phyloP scores from a whole-genome alignment of 352 stramenopile genomes.

The Phytophthora agathidicida region DNA sequence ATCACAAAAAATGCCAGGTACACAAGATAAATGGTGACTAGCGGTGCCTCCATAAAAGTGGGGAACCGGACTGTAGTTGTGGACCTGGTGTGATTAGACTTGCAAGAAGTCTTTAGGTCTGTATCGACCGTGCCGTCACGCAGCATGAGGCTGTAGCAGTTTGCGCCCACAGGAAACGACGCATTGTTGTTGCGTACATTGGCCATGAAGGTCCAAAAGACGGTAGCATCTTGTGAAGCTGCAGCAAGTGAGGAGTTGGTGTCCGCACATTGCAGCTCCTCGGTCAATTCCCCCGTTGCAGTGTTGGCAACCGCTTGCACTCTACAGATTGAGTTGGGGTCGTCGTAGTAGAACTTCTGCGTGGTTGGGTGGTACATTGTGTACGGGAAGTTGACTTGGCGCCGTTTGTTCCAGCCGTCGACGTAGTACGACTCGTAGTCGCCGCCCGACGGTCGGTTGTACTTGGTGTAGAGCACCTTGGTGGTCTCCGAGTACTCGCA shows the following conservation, averaged over 20 bases:
- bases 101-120: neutral
- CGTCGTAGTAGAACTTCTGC: slow-evolving; percentile 38
- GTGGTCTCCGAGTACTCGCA: slow-evolving; percentile 36
- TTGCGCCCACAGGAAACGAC: slow-evolving; percentile 47
- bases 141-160: slow-evolving; percentile 41
- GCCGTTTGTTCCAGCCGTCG: slow-evolving; percentile 37
- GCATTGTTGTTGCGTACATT: slow-evolving; percentile 62
- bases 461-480: slow-evolving; percentile 36
- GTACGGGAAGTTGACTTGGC: slow-evolving; percentile 49
- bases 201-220: slow-evolving; percentile 48
- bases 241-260: slow-evolving; percentile 36
- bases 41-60: slow-evolving; percentile 5
- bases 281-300: slow-evolving; percentile 22
- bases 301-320: slow-evolving; percentile 30
- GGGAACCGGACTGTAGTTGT: neutral
- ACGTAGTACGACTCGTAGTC: slow-evolving; percentile 43
- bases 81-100: neutral
- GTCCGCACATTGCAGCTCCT: slow-evolving; percentile 41
- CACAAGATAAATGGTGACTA: slow-evolving; percentile 7
- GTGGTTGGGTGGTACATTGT: slow-evolving; percentile 37
- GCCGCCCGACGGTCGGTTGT: slow-evolving; percentile 27
- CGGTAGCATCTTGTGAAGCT: slow-evolving; percentile 33
- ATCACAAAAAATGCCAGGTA: slow-evolving; percentile 4
- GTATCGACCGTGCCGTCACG: neutral
- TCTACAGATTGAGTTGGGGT: slow-evolving; percentile 36